A percentile compares a stretch with the other conserved stretches of the same genome.
These are phyloP conservation scores for Colletotrichum simmondsii DNA, from an alignment of 2,329 filamentous ascomycete genomes.

Conservation along the genomic window DNA sequence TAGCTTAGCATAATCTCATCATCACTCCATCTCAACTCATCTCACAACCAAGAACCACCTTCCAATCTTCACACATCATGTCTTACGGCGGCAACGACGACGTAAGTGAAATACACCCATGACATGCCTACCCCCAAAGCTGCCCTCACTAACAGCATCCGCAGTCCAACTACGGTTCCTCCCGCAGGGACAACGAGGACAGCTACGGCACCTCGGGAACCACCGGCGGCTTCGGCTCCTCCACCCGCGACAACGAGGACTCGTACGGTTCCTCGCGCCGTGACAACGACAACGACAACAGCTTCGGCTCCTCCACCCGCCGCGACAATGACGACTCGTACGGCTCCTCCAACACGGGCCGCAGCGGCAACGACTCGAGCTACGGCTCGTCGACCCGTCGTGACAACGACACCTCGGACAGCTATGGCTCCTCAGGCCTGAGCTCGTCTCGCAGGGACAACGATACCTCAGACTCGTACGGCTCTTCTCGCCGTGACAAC, in stretches of 20 bases:
- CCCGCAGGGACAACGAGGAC: conserved; percentile 31
- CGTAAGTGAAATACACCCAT: conserved; percentile 39
- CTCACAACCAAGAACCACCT: background rate
- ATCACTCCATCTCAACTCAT: background rate
- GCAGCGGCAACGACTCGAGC: conserved; percentile 34
- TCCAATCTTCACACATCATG: conserved; percentile 43
- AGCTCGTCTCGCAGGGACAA: conserved; percentile 37
- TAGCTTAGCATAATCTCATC: conserved; percentile 4
- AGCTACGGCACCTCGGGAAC: conserved; percentile 36
- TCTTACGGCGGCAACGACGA: conserved; percentile 58
- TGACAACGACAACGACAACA: conserved; percentile 28
- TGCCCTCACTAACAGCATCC: conserved; percentile 16
- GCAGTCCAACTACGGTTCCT: conserved; percentile 39
- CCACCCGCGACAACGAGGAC: conserved; percentile 32
- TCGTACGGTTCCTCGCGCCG: conserved; percentile 37
- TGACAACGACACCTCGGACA: conserved; percentile 34
- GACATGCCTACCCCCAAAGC: background rate
- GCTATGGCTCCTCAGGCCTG: conserved; percentile 8
- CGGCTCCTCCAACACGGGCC: conserved; percentile 36
- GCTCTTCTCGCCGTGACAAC: conserved; percentile 28
- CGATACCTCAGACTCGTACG: conserved; percentile 11
- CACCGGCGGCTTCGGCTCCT: conserved; percentile 37
- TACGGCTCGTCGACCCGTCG: conserved; percentile 34
- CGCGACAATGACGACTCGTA: conserved; percentile 31
- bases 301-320: conserved; percentile 28